Conservation (phyloP, 495 filamentous ascomycete genomes). For the Venustampulla echinocandica region DNA sequence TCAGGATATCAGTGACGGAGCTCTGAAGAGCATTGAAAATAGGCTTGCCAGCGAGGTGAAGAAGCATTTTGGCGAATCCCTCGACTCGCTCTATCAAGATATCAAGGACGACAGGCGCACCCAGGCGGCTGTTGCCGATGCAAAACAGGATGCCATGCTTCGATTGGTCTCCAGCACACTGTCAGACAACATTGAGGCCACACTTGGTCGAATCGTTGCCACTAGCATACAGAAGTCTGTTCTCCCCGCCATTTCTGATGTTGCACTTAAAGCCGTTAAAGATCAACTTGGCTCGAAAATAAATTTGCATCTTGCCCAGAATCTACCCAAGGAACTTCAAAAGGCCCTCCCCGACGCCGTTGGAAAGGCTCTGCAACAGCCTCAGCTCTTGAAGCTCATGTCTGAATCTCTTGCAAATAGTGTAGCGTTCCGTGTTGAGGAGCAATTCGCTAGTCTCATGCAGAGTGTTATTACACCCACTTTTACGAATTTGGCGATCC, state of each 20-base stretch:
- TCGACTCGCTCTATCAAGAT: slow-evolving; percentile 35
- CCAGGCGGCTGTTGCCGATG: slow-evolving; percentile 30
- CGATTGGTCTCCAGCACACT: slow-evolving; percentile 81
- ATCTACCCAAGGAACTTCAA: slow-evolving; percentile 46
- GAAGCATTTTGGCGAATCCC: slow-evolving; percentile 32
- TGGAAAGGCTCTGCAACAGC: slow-evolving; percentile 54
- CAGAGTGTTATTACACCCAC: slow-evolving; percentile 54
- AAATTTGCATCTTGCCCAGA: slow-evolving; percentile 23
- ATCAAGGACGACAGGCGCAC: slow-evolving; percentile 30
- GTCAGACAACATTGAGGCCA: slow-evolving; percentile 78
- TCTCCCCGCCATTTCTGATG: slow-evolving; percentile 31
- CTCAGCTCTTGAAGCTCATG: slow-evolving; percentile 58
- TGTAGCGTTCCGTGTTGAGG: slow-evolving; percentile 58
- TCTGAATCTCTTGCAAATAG: slow-evolving; percentile 55
- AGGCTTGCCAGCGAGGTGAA: slow-evolving; percentile 36
- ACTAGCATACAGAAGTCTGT: slow-evolving; percentile 33
- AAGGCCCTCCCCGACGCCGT: slow-evolving; percentile 35
- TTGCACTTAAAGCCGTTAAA: slow-evolving; percentile 27
- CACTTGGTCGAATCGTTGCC: slow-evolving; percentile 60
- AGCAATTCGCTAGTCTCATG: slow-evolving; percentile 52
- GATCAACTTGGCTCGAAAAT: slow-evolving; percentile 35
- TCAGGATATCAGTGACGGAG: slow-evolving; percentile 35
- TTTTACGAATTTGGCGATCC: slow-evolving; percentile 48
- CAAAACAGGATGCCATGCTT: slow-evolving; percentile 72
- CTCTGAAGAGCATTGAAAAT: slow-evolving; percentile 36